Conservation (phyloP, 306 rosid genomes). For the Quercus engelmannii region DNA sequence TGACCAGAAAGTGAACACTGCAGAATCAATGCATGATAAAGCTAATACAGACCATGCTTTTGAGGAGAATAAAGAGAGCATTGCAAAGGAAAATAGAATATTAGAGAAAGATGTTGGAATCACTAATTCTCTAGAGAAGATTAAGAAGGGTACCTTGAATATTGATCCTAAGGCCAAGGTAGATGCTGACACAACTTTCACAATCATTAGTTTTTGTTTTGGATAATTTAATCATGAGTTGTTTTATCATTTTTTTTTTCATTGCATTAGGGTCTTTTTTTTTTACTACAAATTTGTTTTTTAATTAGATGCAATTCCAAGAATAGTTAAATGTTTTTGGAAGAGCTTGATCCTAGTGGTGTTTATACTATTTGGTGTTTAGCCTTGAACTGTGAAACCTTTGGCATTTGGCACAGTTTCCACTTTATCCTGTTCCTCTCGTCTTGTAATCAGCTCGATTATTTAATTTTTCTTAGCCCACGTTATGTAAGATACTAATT, state of each 20-base stretch:
- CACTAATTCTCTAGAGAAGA: constrained; percentile 35
- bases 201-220: constrained; percentile 36
- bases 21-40: constrained; percentile 39
- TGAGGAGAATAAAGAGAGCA: constrained; percentile 31
- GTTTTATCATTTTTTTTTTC: constrained; percentile 9
- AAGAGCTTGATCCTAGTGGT: background rate
- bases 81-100: constrained; percentile 20
- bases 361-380: background rate
- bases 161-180: constrained; percentile 27
- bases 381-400: background rate
- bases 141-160: constrained; percentile 29
- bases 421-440: background rate
- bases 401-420: background rate
- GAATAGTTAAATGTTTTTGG: background rate
- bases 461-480: background rate
- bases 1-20: constrained; percentile 28
- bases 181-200: constrained; percentile 28
- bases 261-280: background rate
- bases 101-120: constrained; percentile 31
- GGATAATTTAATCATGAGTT: constrained; percentile 37
- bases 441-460: background rate
- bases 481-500: background rate
- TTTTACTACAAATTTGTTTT: background rate
- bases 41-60: constrained; percentile 34
- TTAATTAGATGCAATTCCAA: background rate